These are phyloP conservation scores for Phytophthora cactorum DNA, from an alignment of 352 stramenopile species.

Conservation along the genomic window DNA sequence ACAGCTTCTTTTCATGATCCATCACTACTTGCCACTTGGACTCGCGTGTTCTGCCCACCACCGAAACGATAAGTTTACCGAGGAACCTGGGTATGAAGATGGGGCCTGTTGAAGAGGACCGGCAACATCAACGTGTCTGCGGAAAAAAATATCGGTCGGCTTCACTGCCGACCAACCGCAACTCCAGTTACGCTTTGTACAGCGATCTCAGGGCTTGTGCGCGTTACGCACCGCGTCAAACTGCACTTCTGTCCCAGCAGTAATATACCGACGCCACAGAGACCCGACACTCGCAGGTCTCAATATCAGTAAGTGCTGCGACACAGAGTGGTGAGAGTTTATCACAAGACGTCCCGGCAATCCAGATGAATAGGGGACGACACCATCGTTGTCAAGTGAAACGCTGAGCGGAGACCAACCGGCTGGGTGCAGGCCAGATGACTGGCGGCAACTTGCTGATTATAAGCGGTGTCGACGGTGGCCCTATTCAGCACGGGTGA, in stretches of 20 bases:
- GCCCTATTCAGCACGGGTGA: background rate
- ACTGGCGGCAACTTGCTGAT: no score
- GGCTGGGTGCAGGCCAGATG: no score
- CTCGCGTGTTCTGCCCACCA: constrained; percentile 1
- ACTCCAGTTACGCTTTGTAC: background rate
- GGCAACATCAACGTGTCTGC: background rate
- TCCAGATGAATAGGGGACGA: constrained; percentile 1
- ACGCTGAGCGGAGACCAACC: constrained; percentile 10
- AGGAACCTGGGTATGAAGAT: constrained; percentile 5
- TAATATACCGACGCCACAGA: constrained; percentile 15
- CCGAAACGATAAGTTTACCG: constrained; percentile 13
- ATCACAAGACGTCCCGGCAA: background rate
- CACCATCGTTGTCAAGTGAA: constrained; percentile 10
- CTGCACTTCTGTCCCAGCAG: constrained; percentile 14
- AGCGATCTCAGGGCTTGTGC: constrained; percentile 7
- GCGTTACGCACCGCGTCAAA: constrained; percentile 14
- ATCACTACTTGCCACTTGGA: constrained; percentile 4
- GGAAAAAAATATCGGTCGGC: constrained; percentile 1
- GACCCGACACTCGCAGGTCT: constrained; percentile 1
- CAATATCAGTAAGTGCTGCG: background rate
- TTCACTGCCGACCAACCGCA: constrained; percentile 1
- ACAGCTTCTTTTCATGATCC: constrained; percentile 13
- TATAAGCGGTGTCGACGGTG: no score
- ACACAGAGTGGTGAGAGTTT: background rate
- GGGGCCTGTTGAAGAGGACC: background rate